A percentile compares a stretch with the other conserved stretches of the same genome.
Evolutionary conservation across 441 rosid genomes (phyloP).

Genomic region (Gossypium laxum): DNA sequence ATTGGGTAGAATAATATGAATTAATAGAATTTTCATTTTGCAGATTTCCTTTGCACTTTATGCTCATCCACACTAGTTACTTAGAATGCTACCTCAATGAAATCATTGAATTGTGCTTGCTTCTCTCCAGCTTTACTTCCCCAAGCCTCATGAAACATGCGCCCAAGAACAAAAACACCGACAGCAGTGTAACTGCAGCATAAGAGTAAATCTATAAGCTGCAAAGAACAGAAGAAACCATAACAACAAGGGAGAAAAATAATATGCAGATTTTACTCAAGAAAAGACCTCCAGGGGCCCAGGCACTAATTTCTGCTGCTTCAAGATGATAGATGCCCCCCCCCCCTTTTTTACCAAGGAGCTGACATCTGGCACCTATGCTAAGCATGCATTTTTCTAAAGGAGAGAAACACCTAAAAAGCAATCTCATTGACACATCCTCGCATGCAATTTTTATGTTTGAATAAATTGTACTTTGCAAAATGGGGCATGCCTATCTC

Average conservation of each 20-base stretch:
- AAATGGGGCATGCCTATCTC: background rate
- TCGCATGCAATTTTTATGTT: background rate
- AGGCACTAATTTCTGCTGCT: background rate
- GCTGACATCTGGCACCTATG: background rate
- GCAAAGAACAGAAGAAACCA: background rate
- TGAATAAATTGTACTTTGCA: background rate
- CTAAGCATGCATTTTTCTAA: background rate
- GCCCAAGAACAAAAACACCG: slow-evolving; percentile 90
- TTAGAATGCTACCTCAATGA: slow-evolving; percentile 59
- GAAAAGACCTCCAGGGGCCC: background rate
- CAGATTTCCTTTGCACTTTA: slow-evolving; percentile 10
- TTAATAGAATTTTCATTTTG: slow-evolving; percentile 2
- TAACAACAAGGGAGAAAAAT: background rate
- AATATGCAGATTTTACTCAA: slow-evolving; percentile 9
- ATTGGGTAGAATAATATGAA: background rate
- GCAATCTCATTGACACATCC: background rate
- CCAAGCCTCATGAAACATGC: slow-evolving; percentile 86
- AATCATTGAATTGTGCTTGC: slow-evolving; percentile 66
- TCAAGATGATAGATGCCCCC: background rate
- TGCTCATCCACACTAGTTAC: background rate
- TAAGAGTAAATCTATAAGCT: background rate
- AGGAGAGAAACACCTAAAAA: background rate
- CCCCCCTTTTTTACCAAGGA: background rate
- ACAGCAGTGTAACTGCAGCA: slow-evolving; percentile 76
- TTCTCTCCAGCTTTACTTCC: slow-evolving; percentile 54